These are phyloP conservation scores for Didymella lethalis DNA, from an alignment of 2,329 filamentous ascomycete species.

Conservation along the genomic window DNA sequence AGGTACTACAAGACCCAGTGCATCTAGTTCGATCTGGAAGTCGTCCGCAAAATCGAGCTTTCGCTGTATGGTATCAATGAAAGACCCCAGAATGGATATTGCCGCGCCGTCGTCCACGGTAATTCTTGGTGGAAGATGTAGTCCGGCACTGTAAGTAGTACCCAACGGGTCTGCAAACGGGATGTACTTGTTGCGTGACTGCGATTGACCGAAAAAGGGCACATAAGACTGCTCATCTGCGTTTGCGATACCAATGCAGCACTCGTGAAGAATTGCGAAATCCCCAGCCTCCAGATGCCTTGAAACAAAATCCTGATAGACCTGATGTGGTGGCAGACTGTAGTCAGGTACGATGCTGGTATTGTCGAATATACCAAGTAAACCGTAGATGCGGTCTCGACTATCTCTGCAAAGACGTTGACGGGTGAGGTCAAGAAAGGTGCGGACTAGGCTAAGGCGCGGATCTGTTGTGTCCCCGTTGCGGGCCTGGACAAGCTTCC, in stretches of 20 bases:
- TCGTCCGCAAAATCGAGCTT: slow-evolving; percentile 13
- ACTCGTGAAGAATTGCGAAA: slow-evolving; percentile 17
- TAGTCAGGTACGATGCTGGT: slow-evolving; percentile 9
- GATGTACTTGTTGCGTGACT: slow-evolving; percentile 2
- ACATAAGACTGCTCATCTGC: slow-evolving; percentile 15
- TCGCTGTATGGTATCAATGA: slow-evolving; percentile 7
- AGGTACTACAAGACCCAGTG: neutral
- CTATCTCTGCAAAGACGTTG: slow-evolving; percentile 15
- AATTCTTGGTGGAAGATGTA: slow-evolving; percentile 4
- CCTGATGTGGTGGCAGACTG: slow-evolving; percentile 1
- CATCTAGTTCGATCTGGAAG: slow-evolving; percentile 2
- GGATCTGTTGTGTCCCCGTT: neutral
- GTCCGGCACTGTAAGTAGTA: slow-evolving; percentile 13
- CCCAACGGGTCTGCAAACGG: slow-evolving; percentile 3
- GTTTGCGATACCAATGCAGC: slow-evolving; percentile 15
- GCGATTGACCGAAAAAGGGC: slow-evolving; percentile 17
- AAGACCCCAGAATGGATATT: slow-evolving; percentile 8
- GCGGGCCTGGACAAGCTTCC: slow-evolving; percentile 12
- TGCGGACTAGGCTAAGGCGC: slow-evolving; percentile 9
- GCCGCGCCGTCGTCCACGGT: neutral
- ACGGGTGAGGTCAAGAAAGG: slow-evolving; percentile 15
- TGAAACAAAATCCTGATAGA: slow-evolving; percentile 15
- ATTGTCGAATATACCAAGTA: slow-evolving; percentile 11
- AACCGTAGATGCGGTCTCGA: slow-evolving; percentile 19
- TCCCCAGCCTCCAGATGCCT: slow-evolving; percentile 14